Evolutionary conservation across 1,284 basidiomycete species (phyloP).

Genomic region (Crucibulum parvulum): DNA sequence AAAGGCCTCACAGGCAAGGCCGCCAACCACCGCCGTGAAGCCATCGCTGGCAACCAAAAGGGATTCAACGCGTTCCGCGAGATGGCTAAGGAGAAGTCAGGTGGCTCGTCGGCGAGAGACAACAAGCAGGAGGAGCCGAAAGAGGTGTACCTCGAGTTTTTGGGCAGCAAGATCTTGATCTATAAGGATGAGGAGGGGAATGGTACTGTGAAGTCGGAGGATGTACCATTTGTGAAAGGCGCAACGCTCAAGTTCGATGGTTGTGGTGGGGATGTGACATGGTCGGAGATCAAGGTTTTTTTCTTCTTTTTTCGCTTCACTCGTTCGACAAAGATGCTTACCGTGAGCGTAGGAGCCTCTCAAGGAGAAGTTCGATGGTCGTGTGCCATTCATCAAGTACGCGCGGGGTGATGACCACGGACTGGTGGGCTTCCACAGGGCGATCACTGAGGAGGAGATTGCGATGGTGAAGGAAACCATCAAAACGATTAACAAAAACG

Average conservation of each 20-base stretch:
- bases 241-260: conserved; percentile 82
- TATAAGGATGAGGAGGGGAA: conserved; percentile 67
- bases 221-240: conserved; percentile 75
- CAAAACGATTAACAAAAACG: conserved; percentile 65
- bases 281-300: conserved; percentile 73
- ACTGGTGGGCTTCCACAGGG: conserved; percentile 78
- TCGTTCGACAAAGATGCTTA: conserved; percentile 1
- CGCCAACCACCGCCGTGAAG: conserved; percentile 60
- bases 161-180: conserved; percentile 69
- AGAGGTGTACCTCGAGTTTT: conserved; percentile 73
- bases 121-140: conserved; percentile 45
- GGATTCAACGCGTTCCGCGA: conserved; percentile 93
- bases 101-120: conserved; percentile 30
- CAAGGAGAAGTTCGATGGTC: conserved; percentile 79
- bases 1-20: conserved; percentile 84
- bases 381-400: conserved; percentile 75
- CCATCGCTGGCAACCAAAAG: conserved; percentile 51
- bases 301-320: conserved; percentile 13
- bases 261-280: conserved; percentile 69
- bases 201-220: conserved; percentile 72
- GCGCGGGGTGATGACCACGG: conserved; percentile 66
- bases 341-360: conserved; percentile 62
- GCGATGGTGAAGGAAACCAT: conserved; percentile 66
- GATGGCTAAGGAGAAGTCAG: conserved; percentile 59
- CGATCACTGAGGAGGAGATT: conserved; percentile 72